phyloP scores from a whole-genome alignment of 177 flowering plant species.

The Vitis hybrid region DNA sequence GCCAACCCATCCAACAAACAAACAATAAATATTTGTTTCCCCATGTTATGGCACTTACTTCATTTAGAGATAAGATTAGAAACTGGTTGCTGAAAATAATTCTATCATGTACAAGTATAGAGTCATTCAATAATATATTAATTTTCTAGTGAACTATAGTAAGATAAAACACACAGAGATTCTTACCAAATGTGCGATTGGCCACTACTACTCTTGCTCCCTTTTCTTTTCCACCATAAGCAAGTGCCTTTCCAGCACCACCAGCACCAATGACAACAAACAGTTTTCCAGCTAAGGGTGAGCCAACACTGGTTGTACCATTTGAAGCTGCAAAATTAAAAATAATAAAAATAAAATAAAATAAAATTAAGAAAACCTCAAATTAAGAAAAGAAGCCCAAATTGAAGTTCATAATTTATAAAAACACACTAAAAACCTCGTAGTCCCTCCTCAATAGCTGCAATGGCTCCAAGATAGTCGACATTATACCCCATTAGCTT shows the following conservation, averaged over 20 bases:
- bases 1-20: too few species aligned
- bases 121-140: too few species aligned
- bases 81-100: too few species aligned
- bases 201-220: constrained; percentile 38
- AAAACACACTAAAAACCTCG: constrained; percentile 12
- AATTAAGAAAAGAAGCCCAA: neutral
- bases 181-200: constrained; percentile 30
- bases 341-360: neutral
- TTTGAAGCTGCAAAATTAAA: constrained; percentile 14
- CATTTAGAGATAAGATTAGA: too few species aligned
- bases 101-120: too few species aligned
- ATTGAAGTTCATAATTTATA: constrained; percentile 1
- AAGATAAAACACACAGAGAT: neutral
- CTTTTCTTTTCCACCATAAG: constrained; percentile 34
- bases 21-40: too few species aligned
- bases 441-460: constrained; percentile 32
- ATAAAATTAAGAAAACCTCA: neutral
- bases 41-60: too few species aligned
- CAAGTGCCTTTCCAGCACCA: constrained; percentile 38
- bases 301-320: constrained; percentile 11
- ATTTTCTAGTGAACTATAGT: neutral
- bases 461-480: constrained; percentile 34
- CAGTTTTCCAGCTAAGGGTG: constrained; percentile 33
- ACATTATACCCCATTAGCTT: constrained; percentile 30
- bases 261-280: constrained; percentile 41